phyloP scores from a whole-genome alignment of 2,329 filamentous ascomycete species.

The Colletotrichum cuscutae region DNA sequence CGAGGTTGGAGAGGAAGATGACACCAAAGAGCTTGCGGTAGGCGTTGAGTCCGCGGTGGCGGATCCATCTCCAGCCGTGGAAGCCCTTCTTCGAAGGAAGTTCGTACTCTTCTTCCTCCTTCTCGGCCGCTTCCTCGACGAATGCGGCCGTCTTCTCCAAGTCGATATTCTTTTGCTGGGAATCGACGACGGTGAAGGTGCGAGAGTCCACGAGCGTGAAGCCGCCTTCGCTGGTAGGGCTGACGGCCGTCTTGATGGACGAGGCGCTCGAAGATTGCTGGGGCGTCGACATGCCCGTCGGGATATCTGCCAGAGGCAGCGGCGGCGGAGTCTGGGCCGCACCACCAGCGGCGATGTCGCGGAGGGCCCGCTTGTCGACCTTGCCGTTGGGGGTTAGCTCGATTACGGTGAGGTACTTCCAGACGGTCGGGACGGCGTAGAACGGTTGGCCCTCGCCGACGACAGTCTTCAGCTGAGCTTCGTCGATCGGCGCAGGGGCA shows the following conservation, averaged over 20 bases:
- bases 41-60: slow-evolving; percentile 59
- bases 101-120: slow-evolving; percentile 38
- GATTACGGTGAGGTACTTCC: slow-evolving; percentile 54
- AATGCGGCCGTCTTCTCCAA: slow-evolving; percentile 31
- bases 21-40: slow-evolving; percentile 68
- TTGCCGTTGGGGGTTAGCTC: slow-evolving; percentile 67
- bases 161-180: slow-evolving; percentile 17
- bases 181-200: slow-evolving; percentile 10
- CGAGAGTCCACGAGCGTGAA: slow-evolving; percentile 24
- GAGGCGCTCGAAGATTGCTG: slow-evolving; percentile 10
- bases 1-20: slow-evolving; percentile 60
- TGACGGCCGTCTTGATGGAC: slow-evolving; percentile 20
- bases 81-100: slow-evolving; percentile 54
- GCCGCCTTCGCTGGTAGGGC: slow-evolving; percentile 20
- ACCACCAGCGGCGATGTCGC: slow-evolving; percentile 41
- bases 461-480: slow-evolving; percentile 50
- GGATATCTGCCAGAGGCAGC: neutral
- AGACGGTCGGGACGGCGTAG: slow-evolving; percentile 62
- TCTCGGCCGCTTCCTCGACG: slow-evolving; percentile 12
- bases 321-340: too few relatives aligned
- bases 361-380: slow-evolving; percentile 61
- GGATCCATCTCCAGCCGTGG: slow-evolving; percentile 52
- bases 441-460: slow-evolving; percentile 60
- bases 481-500: slow-evolving; percentile 43
- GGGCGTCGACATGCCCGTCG: slow-evolving; percentile 5